These are phyloP conservation scores for Elongisporangium prolatum DNA, from an alignment of 352 stramenopile genomes.

Conservation along the genomic window DNA sequence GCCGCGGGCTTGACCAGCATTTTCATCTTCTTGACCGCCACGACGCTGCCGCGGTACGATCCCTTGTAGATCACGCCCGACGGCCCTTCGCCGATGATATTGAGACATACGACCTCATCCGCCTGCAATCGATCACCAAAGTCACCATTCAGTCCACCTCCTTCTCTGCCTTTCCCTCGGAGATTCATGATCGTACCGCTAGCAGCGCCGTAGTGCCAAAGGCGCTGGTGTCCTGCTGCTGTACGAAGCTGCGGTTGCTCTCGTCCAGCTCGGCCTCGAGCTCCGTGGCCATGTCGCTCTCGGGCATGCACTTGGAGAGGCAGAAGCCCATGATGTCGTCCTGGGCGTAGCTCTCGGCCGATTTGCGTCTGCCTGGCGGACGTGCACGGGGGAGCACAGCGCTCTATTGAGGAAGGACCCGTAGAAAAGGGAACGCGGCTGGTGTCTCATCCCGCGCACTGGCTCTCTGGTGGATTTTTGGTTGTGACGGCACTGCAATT, in stretches of 20 bases:
- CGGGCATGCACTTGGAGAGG: conserved; percentile 79
- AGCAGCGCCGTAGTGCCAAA: conserved; percentile 77
- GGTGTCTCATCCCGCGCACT: not conserved
- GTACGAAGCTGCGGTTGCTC: conserved; percentile 45
- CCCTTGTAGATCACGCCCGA: conserved; percentile 83
- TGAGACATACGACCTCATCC: conserved; percentile 78
- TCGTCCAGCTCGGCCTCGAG: conserved; percentile 83
- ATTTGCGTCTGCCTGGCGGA: not conserved
- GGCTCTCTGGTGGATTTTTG: not conserved
- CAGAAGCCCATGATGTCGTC: conserved; percentile 68
- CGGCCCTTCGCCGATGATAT: conserved; percentile 74
- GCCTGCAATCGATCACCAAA: conserved; percentile 25
- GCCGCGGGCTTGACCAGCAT: conserved; percentile 66
- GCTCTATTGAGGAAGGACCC: not conserved
- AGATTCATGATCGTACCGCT: conserved; percentile 31
- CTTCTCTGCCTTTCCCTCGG: not conserved
- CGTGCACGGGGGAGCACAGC: not conserved
- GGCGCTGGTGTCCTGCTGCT: conserved; percentile 36
- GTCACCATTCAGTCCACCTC: not conserved
- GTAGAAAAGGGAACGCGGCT: not conserved
- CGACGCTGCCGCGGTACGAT: conserved; percentile 77
- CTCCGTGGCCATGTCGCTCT: conserved; percentile 81
- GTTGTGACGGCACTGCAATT: not conserved
- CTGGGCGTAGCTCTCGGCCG: not conserved
- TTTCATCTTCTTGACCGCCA: conserved; percentile 86